These are phyloP conservation scores for Fraxinus platypoda DNA, from an alignment of 305 asterid genomes.

Conservation along the genomic window DNA sequence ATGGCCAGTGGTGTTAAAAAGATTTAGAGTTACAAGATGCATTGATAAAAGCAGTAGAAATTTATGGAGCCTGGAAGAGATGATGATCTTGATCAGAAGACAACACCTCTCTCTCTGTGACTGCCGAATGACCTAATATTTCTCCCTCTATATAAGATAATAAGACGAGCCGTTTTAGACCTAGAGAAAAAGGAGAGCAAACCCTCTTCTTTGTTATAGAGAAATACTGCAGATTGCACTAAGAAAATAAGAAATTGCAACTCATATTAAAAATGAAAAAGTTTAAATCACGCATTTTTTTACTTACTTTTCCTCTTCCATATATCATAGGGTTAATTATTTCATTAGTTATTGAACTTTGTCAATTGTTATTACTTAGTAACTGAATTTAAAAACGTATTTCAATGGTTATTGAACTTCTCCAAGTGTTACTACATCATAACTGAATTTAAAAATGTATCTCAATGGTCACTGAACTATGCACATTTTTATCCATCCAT, in stretches of 20 bases:
- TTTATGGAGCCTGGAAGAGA: conserved; percentile 16
- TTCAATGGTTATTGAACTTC: too few relatives aligned
- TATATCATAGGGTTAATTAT: too few relatives aligned
- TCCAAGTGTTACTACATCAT: too few relatives aligned
- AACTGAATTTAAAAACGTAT: too few relatives aligned
- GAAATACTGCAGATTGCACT: neutral
- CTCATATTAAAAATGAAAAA: neutral
- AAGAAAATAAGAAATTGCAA: too few relatives aligned
- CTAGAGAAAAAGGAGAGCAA: neutral
- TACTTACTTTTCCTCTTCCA: neutral
- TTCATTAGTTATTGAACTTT: too few relatives aligned
- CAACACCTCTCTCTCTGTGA: neutral
- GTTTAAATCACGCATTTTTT: neutral
- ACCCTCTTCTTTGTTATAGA: neutral
- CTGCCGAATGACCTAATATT: neutral
- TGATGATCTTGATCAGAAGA: conserved; percentile 6
- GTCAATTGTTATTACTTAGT: too few relatives aligned
- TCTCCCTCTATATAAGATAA: neutral
- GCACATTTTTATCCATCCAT: too few relatives aligned
- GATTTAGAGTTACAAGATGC: conserved; percentile 27
- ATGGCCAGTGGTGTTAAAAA: neutral
- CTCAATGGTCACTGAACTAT: too few relatives aligned
- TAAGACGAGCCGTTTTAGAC: neutral
- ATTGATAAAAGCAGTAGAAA: conserved; percentile 20
- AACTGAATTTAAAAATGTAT: too few relatives aligned